Conservation (phyloP, 2,329 filamentous ascomycete species). For the Rutstroemia sp. region DNA sequence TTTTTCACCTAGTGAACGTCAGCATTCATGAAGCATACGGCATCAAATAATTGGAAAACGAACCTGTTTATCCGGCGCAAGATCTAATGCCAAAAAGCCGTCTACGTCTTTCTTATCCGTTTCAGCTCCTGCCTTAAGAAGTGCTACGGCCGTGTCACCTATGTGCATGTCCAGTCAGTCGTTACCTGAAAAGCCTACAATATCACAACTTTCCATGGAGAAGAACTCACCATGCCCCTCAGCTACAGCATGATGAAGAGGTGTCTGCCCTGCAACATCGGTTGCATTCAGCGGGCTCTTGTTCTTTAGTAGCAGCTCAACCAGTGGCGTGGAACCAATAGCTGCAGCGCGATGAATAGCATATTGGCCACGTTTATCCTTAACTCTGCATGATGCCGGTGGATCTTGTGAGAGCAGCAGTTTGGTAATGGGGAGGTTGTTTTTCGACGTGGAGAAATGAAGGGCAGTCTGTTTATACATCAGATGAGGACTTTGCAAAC, state of each 20-base stretch:
- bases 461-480: slow-evolving; percentile 59
- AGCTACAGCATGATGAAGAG: slow-evolving; percentile 79
- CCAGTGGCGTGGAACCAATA: slow-evolving; percentile 79
- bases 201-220: neutral
- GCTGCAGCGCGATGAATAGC: slow-evolving; percentile 88
- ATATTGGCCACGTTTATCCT: slow-evolving; percentile 83
- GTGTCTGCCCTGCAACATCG: slow-evolving; percentile 76
- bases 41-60: slow-evolving; percentile 22
- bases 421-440: slow-evolving; percentile 73
- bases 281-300: slow-evolving; percentile 76
- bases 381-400: slow-evolving; percentile 66
- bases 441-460: slow-evolving; percentile 88
- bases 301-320: slow-evolving; percentile 69
- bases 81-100: slow-evolving; percentile 65
- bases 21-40: slow-evolving; percentile 1
- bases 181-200: too few relatives aligned
- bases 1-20: slow-evolving; percentile 13
- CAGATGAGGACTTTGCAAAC: neutral
- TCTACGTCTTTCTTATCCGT: slow-evolving; percentile 67
- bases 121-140: slow-evolving; percentile 82
- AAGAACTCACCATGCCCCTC: slow-evolving; percentile 57
- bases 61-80: slow-evolving; percentile 82
- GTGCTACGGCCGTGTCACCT: slow-evolving; percentile 73
- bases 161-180: neutral
- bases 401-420: slow-evolving; percentile 65